Percentiles rank a stretch among this genome's conserved stretches.
Conservation (phyloP, 495 filamentous ascomycete species). For the Evansstolkia leycettana region DNA sequence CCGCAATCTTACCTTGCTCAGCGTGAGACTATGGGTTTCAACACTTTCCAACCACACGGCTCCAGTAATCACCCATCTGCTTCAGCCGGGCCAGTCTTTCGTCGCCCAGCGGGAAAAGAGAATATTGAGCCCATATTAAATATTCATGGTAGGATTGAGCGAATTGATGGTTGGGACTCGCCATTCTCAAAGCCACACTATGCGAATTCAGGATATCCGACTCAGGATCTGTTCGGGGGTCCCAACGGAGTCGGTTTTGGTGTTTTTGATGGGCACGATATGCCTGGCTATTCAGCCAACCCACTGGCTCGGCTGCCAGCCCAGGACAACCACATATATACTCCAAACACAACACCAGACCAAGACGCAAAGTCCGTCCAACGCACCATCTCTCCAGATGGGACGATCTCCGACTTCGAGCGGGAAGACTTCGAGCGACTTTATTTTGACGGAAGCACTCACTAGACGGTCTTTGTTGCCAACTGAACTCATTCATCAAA, state of each 20-base stretch:
- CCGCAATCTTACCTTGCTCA: constrained; percentile 12
- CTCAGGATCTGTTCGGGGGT: constrained; percentile 22
- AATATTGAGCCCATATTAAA: constrained; percentile 34
- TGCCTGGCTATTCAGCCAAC: constrained; percentile 23
- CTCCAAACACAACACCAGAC: constrained; percentile 1
- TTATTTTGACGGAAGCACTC: constrained; percentile 18
- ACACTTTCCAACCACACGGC: constrained; percentile 4
- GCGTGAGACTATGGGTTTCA: constrained; percentile 1
- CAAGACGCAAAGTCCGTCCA: constrained; percentile 5
- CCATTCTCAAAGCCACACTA: constrained; percentile 17
- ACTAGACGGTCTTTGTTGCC: constrained; percentile 4
- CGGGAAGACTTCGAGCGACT: constrained; percentile 18
- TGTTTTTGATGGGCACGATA: constrained; percentile 14
- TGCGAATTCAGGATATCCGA: constrained; percentile 13
- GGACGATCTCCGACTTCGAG: constrained; percentile 21
- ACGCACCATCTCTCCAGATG: constrained; percentile 16
- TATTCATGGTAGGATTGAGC: constrained; percentile 18
- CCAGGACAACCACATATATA: constrained; percentile 11
- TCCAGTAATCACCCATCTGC: constrained; percentile 6
- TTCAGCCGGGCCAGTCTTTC: constrained; percentile 1
- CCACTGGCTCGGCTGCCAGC: constrained; percentile 17
- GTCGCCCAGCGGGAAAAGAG: constrained; percentile 18
- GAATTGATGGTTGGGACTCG: constrained; percentile 16
- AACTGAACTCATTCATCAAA: too few species aligned
- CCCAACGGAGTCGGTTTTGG: constrained; percentile 18